Percentiles rank a stretch among this genome's conserved stretches.
Evolutionary conservation across 495 filamentous ascomycete species (phyloP).

Genomic region (Tuber aestivum): DNA sequence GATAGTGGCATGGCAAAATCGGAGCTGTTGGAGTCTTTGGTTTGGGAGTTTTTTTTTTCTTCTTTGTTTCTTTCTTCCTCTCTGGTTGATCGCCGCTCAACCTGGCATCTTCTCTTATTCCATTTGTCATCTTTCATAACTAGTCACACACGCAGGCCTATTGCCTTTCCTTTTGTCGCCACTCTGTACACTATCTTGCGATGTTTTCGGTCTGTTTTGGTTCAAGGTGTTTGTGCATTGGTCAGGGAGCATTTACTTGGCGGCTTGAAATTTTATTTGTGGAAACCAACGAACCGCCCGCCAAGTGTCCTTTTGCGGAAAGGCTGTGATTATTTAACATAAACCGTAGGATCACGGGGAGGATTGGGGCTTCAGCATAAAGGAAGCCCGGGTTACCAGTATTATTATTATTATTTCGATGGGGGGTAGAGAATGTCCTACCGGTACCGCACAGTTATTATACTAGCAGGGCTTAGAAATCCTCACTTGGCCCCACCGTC

Average conservation of each 20-base stretch:
- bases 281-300: neutral
- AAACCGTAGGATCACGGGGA: neutral
- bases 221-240: neutral
- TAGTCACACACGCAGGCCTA: neutral
- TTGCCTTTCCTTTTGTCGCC: neutral
- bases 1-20: neutral
- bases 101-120: neutral
- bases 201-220: neutral
- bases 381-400: neutral
- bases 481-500: neutral
- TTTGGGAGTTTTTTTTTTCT: slow-evolving; percentile 3
- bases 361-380: neutral
- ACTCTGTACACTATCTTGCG: neutral
- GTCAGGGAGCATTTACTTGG: neutral
- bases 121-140: neutral
- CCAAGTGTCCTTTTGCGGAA: neutral
- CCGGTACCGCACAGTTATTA: no score
- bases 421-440: no score
- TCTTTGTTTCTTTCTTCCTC: neutral
- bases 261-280: neutral
- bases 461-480: neutral
- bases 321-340: neutral
- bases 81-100: neutral
- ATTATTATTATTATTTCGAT: no score
- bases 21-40: slow-evolving; percentile 1